Percentiles rank a stretch among this genome's conserved stretches.
Conservation (phyloP, 176 grass and related monocot genomes). For the Rhipidocladum racemiflorum region DNA sequence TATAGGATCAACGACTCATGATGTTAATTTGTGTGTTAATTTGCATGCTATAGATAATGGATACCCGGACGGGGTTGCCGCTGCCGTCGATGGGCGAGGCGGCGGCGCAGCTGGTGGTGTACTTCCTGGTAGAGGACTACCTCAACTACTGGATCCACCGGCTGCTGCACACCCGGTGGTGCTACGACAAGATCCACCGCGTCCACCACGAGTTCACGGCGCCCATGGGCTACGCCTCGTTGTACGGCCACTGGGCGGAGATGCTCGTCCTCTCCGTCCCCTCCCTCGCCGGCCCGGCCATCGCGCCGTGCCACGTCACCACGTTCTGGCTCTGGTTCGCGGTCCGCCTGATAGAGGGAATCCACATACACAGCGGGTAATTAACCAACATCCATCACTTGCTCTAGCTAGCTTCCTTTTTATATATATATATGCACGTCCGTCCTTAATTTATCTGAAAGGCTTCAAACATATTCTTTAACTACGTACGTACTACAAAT, state of each 20-base stretch:
- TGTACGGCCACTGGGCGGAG: background rate
- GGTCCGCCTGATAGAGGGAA: background rate
- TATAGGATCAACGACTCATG: background rate
- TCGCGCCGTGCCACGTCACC: background rate
- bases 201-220: conserved; percentile 62
- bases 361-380: background rate
- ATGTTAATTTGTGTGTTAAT: too few relatives aligned
- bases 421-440: too few relatives aligned
- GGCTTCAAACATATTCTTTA: too few relatives aligned
- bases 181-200: conserved; percentile 56
- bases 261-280: background rate
- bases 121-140: conserved; percentile 57
- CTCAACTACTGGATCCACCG: conserved; percentile 55
- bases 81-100: conserved; percentile 48
- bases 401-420: background rate
- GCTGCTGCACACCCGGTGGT: conserved; percentile 44
- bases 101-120: conserved; percentile 41
- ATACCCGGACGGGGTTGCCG: conserved; percentile 44
- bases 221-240: conserved; percentile 38
- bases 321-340: background rate
- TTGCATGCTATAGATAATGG: conserved; percentile 28
- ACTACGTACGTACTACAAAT: too few relatives aligned
- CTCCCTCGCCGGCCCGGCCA: background rate
- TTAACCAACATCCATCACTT: background rate
- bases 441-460: too few relatives aligned